Conservation (phyloP, 768 basidiomycete genomes). For the Suillus lakei region DNA sequence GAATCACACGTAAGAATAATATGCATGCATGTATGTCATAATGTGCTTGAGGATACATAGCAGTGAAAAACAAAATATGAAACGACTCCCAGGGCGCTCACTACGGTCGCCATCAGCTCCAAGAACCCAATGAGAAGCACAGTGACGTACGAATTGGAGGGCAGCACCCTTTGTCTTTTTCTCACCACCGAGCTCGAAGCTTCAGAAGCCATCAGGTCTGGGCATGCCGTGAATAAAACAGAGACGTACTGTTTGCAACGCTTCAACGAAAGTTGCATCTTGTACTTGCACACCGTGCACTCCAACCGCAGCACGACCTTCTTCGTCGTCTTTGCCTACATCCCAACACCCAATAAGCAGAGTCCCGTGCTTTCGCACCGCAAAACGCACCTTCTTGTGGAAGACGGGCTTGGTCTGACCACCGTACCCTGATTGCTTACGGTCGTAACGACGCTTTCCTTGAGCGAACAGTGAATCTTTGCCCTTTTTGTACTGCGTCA, state of each 20-base stretch:
- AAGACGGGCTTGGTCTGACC: conserved; percentile 99
- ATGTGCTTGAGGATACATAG: conserved; percentile 29
- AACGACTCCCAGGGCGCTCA: conserved; percentile 24
- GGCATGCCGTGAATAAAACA: not conserved
- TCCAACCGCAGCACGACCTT: conserved; percentile 98
- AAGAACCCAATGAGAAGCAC: not conserved
- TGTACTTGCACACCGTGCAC: conserved; percentile 98
- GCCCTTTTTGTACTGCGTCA: conserved; percentile 99
- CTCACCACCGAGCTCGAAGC: conserved; percentile 99
- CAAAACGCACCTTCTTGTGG: conserved; percentile 90
- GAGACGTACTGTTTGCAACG: conserved; percentile 96
- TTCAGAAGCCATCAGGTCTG: conserved; percentile 31
- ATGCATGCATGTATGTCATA: conserved; percentile 35
- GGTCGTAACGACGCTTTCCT: conserved; percentile 99
- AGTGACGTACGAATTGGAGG: conserved; percentile 81
- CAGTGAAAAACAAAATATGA: conserved; percentile 20
- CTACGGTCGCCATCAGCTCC: conserved; percentile 7
- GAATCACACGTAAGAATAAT: conserved; percentile 16
- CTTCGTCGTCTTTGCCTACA: conserved; percentile 96
- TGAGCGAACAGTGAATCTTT: conserved; percentile 98
- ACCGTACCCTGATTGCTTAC: conserved; percentile 98
- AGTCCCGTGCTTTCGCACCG: not conserved
- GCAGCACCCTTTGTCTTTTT: conserved; percentile 99
- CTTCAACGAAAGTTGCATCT: conserved; percentile 95
- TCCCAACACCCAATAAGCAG: not conserved